A percentile compares a stretch with the other conserved stretches of the same genome.
Conservation (phyloP, 306 rosid genomes). For the Cyamopsis tetragonoloba region DNA sequence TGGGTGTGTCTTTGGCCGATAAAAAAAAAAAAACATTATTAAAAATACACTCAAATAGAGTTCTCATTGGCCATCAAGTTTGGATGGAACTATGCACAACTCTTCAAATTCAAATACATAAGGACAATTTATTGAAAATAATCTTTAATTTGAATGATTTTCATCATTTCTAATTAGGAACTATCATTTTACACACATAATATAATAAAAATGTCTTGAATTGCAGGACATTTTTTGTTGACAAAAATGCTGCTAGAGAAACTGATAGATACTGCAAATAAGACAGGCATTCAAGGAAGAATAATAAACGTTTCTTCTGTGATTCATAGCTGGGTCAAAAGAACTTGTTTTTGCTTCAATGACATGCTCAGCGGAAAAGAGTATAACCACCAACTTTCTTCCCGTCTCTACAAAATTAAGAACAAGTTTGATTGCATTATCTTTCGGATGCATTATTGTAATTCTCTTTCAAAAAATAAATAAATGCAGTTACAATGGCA, state of each 20-base stretch:
- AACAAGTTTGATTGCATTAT: neutral
- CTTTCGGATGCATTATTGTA: neutral
- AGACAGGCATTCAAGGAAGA: constrained; percentile 84
- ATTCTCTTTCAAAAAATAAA: neutral
- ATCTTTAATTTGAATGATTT: neutral
- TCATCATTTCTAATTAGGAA: neutral
- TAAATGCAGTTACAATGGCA: constrained; percentile 82
- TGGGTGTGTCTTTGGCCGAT: no score
- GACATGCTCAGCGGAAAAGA: constrained; percentile 65
- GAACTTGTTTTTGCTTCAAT: constrained; percentile 54
- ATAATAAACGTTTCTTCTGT: constrained; percentile 80
- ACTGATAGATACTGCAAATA: constrained; percentile 78
- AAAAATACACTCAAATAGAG: neutral
- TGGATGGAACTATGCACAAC: neutral
- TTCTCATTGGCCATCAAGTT: neutral
- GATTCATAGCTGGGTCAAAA: constrained; percentile 84
- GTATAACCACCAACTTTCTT: constrained; percentile 33
- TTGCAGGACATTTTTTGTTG: constrained; percentile 76
- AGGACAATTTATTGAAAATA: neutral
- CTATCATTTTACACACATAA: neutral
- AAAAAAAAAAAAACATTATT: no score
- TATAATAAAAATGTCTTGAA: no score
- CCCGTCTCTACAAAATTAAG: neutral
- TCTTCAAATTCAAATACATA: neutral
- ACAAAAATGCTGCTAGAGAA: constrained; percentile 81